Base-by-base conservation (phyloP, 2,329 filamentous ascomycete genomes). In the Furcasterigmium sp. region DNA sequence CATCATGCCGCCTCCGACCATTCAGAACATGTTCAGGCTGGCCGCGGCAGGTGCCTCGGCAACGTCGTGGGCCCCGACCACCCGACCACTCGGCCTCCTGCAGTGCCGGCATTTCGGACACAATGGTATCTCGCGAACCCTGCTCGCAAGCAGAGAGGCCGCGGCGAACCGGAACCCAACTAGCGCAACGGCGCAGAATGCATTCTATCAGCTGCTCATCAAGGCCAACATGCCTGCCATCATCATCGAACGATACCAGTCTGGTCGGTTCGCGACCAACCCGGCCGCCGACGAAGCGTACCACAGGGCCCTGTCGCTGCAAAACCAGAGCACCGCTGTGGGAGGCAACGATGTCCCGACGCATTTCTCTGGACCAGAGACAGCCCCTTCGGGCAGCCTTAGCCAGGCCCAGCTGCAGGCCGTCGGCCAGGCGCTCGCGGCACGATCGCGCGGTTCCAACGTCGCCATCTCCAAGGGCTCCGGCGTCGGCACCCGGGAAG, bases 221-320 rank as follows among this genome's bases (percentile, higher is more conserved):
- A 86, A 87, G 59, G 90, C 91, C 41, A 93, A 94, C 57, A 91
- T 96, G 86, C 88, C 91, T 15, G 85, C 90, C 41, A 95, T 98
- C 50, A 73, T 98, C 44, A 78, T 96, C 46, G 90, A 97, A 64
- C 78, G 93, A 56, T 93, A 95, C 63, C 83, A 90, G 59, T 90
- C 85, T 14, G 87, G 87, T 49, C 81, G 85, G 43, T 98, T 91
- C 61, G 91, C 91, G 10, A 81, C 80, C 17, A 96, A 91, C 60
- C 63, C 81, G 14, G 78, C 80, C 11, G 85, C 85, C n/a, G 87
- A 94, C 45, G 77, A 84, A 37, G 78, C 85, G 19, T 97, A 95
- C 62, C 73, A 82, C 41, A 84, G 83, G 58, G 90, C 93, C 18
- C 65, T 96, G 26, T 59, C 57, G 17, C 63, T 69, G 59, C 51